These are phyloP conservation scores for Cymbopogon citratus DNA, from an alignment of 176 grass and related monocot species.

Conservation along the genomic window DNA sequence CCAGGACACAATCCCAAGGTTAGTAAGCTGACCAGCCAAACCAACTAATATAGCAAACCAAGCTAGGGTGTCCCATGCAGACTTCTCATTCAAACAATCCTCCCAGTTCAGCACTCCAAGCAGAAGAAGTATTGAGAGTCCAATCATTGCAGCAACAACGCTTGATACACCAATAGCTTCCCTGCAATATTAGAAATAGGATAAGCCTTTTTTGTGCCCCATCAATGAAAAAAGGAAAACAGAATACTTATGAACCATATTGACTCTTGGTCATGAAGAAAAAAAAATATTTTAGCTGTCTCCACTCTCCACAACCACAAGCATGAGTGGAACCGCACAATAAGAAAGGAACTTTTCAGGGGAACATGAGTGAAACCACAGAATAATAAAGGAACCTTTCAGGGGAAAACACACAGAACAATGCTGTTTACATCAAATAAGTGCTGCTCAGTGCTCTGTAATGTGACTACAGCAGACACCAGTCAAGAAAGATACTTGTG, in stretches of 20 bases:
- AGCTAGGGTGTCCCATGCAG: conserved; percentile 93
- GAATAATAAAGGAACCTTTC: neutral
- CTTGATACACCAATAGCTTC: conserved; percentile 70
- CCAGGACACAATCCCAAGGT: conserved; percentile 72
- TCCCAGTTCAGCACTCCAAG: conserved; percentile 92
- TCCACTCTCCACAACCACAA: too few species aligned
- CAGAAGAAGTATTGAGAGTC: conserved; percentile 81
- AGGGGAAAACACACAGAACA: conserved; percentile 14
- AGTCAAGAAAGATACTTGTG: neutral
- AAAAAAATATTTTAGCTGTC: neutral
- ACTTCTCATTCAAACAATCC: conserved; percentile 91
- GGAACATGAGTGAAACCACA: neutral
- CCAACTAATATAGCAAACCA: conserved; percentile 99
- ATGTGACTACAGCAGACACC: neutral
- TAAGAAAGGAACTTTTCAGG: neutral
- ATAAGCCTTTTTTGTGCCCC: neutral
- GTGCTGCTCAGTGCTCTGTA: neutral
- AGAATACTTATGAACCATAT: neutral
- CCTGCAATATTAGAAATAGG: conserved; percentile 27
- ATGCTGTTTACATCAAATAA: neutral
- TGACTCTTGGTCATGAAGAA: neutral
- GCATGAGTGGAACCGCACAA: neutral
- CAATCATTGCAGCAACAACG: conserved; percentile 89
- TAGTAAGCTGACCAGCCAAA: conserved; percentile 88
- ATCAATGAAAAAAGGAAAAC: neutral